A percentile compares a stretch with the other conserved stretches of the same genome.
Evolutionary conservation across 306 rosid genomes (phyloP).

Genomic region (Vicia faba): DNA sequence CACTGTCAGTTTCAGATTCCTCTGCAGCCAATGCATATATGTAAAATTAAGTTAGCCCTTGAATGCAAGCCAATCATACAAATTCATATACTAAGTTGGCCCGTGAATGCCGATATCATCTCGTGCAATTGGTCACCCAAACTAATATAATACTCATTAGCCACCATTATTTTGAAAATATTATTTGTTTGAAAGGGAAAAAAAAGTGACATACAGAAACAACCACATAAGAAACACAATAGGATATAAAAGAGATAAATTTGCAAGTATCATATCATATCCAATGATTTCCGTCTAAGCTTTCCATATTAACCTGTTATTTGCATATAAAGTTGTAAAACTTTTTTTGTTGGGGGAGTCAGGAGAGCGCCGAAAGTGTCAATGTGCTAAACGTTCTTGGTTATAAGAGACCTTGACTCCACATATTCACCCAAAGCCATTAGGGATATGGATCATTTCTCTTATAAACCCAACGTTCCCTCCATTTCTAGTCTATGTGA

Average conservation of each 20-base stretch:
- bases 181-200: neutral
- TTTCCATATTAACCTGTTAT: constrained; percentile 14
- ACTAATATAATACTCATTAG: neutral
- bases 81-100: constrained; percentile 4
- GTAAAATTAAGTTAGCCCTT: constrained; percentile 24
- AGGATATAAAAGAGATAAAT: neutral
- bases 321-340: constrained; percentile 2
- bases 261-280: neutral
- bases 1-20: constrained; percentile 94
- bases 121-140: neutral
- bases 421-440: too few relatives aligned
- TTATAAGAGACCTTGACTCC: too few relatives aligned
- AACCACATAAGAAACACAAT: neutral
- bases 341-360: neutral
- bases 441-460: too few relatives aligned
- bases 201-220: neutral
- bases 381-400: too few relatives aligned
- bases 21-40: constrained; percentile 55
- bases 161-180: constrained; percentile 1
- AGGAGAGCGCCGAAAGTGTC: too few relatives aligned
- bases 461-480: too few relatives aligned
- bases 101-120: constrained; percentile 2
- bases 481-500: too few relatives aligned
- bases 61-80: neutral
- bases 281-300: neutral